phyloP scores from a whole-genome alignment of 345 rosid species.

The Populus simonii region DNA sequence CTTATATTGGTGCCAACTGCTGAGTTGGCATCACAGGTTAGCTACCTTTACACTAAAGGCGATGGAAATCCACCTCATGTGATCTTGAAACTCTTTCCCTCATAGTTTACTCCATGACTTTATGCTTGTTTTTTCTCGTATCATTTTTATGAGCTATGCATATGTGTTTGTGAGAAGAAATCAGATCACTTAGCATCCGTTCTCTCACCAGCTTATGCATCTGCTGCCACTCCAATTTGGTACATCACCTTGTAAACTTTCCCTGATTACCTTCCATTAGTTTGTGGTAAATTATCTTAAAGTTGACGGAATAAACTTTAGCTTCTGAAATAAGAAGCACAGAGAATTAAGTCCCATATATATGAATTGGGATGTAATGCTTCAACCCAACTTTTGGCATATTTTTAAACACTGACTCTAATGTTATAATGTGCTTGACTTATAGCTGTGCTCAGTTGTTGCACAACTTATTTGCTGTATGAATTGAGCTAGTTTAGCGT shows the following conservation, averaged over 20 bases:
- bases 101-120: background rate
- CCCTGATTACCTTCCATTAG: background rate
- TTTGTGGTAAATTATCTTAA: background rate
- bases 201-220: too few species aligned
- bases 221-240: background rate
- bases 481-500: too few species aligned
- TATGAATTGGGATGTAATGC: too few species aligned
- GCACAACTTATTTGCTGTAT: too few species aligned
- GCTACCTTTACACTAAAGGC: constrained; percentile 2
- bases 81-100: background rate
- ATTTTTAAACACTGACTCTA: too few species aligned
- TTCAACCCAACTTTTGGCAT: too few species aligned
- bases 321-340: background rate
- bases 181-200: too few species aligned
- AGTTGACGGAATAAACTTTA: background rate
- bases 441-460: too few species aligned
- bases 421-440: too few species aligned
- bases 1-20: constrained; percentile 86
- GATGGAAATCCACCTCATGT: background rate
- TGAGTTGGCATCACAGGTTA: constrained; percentile 94
- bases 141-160: background rate
- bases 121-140: background rate
- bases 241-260: background rate
- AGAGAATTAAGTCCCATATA: too few species aligned
- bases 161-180: too few species aligned